phyloP scores from a whole-genome alignment of 495 filamentous ascomycete species.

The Cudoniella acicularis region DNA sequence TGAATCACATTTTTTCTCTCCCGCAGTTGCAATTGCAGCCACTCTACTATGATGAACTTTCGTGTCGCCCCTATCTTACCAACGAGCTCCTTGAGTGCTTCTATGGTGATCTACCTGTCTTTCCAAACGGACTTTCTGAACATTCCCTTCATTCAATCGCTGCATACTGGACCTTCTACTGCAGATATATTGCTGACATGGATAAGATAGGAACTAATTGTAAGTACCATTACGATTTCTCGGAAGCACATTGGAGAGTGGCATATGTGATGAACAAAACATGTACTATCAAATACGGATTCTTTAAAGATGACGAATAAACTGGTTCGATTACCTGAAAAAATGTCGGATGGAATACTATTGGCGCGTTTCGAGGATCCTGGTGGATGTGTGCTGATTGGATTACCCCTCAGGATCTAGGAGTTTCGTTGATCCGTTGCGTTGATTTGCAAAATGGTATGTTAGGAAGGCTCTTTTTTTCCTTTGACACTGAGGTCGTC shows the following conservation, averaged over 20 bases:
- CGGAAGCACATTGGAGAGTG: neutral
- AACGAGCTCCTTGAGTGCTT: constrained; percentile 20
- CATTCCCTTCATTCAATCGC: neutral
- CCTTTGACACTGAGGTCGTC: neutral
- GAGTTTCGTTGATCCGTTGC: neutral
- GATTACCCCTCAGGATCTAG: no score
- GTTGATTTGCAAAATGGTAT: neutral
- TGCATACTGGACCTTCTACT: neutral
- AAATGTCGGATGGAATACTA: no score
- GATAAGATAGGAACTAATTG: constrained; percentile 6
- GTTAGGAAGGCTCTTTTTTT: neutral
- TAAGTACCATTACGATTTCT: constrained; percentile 6
- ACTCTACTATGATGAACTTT: constrained; percentile 34
- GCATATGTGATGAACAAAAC: constrained; percentile 28
- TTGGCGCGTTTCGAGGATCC: neutral
- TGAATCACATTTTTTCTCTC: neutral
- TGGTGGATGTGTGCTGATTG: neutral
- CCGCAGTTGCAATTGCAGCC: neutral
- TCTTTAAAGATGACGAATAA: constrained; percentile 23
- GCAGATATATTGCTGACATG: constrained; percentile 6
- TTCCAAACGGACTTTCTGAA: constrained; percentile 33
- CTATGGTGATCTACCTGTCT: constrained; percentile 33
- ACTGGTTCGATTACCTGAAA: constrained; percentile 31
- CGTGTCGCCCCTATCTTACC: constrained; percentile 34
- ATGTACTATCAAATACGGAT: constrained; percentile 28